Evolutionary conservation across 306 rosid species (phyloP), one percentile per base, ranked within the genome.

Genomic region (Sicyos baderoa): DNA sequence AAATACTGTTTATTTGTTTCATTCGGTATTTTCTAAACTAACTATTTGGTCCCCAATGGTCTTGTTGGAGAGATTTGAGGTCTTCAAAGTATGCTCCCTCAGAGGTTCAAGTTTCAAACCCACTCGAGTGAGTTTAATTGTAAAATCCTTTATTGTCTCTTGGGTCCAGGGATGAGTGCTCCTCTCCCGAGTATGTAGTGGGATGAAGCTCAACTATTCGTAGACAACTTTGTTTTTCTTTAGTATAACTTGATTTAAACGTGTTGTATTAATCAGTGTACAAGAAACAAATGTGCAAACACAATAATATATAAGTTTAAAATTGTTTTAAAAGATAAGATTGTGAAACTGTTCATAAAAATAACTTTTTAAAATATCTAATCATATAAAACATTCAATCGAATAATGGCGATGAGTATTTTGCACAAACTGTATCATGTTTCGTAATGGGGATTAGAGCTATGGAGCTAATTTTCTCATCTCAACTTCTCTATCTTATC

Each of bases 361-460:
- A n/a, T n/a, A n/a, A 62, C n/a, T 7, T 17, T 40, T 37, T 42
- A 21, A 17, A 8, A n/a, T n/a, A 61, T 19, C 1, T 29, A 40
- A 11, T 13, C n/a, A 37, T 37, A 37, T 4, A 37, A 37, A 37
- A 6, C 0, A 9, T 37, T 37, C 44, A 37, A 37, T 37, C 44
- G 5, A 6, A 7, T 5, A 37, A 37, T 37, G 44, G 1, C 1
- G 44, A 37, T 37, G 44, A 37, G 9, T 63, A 63, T 54, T 37
- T 65, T 47, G 72, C 18, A 47, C 35, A 23, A 18, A 47, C 35
- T 48, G 19, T 45, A 65, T 65, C 54, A 67, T 67, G 16, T 51
- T 47, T 67, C 25, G 57, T 1, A 14, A 23, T 44, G 42, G 72
- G 44, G 9, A 48, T 48, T 67, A 42, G 18, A 67, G 56, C 56